Percentiles rank a stretch among this genome's conserved stretches.
Evolutionary conservation across 202 grass and related monocot genomes (phyloP).

Genomic region (Elaeis oleifera): DNA sequence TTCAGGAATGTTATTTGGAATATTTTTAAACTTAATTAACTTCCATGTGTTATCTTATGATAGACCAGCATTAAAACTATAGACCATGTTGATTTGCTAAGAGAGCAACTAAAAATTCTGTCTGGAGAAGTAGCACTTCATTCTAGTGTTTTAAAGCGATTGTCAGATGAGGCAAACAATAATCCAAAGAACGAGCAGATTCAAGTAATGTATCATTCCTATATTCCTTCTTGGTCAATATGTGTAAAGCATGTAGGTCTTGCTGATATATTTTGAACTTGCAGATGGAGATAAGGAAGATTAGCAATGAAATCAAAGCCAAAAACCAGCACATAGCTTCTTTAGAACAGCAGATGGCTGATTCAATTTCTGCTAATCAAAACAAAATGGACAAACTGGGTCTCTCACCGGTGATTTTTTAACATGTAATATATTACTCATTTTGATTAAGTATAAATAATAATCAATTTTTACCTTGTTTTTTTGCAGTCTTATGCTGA

Average conservation of each 20-base stretch:
- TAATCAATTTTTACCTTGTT: conserved; percentile 21
- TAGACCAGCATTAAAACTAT: conserved; percentile 84
- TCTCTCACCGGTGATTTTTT: conserved; percentile 22
- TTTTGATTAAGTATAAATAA: background rate
- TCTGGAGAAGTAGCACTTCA: conserved; percentile 93
- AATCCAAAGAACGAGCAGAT: conserved; percentile 68
- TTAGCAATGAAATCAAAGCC: conserved; percentile 70
- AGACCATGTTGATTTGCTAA: conserved; percentile 86
- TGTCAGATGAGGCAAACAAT: conserved; percentile 71
- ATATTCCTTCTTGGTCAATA: conserved; percentile 12
- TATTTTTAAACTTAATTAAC: background rate
- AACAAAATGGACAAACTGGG: conserved; percentile 45
- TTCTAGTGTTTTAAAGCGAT: conserved; percentile 76
- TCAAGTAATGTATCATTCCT: conserved; percentile 45
- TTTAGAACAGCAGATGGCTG: conserved; percentile 74
- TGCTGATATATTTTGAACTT: conserved; percentile 21
- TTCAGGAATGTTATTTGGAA: background rate
- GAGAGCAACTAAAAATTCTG: conserved; percentile 94
- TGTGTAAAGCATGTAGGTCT: conserved; percentile 7
- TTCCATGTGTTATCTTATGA: conserved; percentile 19
- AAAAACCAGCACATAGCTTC: conserved; percentile 79
- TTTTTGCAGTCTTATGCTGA: conserved; percentile 70
- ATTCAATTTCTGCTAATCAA: conserved; percentile 57
- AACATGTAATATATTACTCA: no score
- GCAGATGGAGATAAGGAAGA: conserved; percentile 93